These are phyloP conservation scores for Grifola frondosa DNA, from an alignment of 1,284 basidiomycete genomes.

Conservation along the genomic window DNA sequence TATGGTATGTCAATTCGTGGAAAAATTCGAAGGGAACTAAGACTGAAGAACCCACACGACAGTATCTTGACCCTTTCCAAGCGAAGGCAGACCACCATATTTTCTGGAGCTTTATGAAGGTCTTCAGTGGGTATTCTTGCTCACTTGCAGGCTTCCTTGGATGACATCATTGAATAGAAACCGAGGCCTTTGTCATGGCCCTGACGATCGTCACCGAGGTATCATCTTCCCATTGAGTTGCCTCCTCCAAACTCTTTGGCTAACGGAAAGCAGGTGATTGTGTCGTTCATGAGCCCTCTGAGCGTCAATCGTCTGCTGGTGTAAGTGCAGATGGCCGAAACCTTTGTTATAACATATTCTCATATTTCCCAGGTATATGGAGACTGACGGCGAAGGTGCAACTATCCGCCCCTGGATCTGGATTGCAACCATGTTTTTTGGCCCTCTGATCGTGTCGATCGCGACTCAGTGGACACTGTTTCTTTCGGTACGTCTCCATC, in stretches of 20 bases:
- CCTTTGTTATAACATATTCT: not conserved
- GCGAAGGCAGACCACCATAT: slow-evolving; percentile 21
- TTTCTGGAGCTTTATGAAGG: slow-evolving; percentile 29
- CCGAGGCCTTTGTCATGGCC: slow-evolving; percentile 10
- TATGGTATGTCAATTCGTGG: slow-evolving; percentile 6
- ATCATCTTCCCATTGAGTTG: not conserved
- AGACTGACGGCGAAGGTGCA: slow-evolving; percentile 36
- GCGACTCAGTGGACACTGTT: slow-evolving; percentile 37
- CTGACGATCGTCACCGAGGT: slow-evolving; percentile 13
- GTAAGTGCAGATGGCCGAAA: slow-evolving; percentile 4
- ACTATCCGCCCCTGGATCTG: slow-evolving; percentile 52
- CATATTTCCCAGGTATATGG: slow-evolving; percentile 36
- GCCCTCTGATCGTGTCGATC: slow-evolving; percentile 42
- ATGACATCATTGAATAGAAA: too few relatives aligned
- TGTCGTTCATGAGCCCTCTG: slow-evolving; percentile 37
- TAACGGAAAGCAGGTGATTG: slow-evolving; percentile 6
- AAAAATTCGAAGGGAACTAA: not conserved
- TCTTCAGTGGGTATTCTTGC: slow-evolving; percentile 20
- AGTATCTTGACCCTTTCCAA: slow-evolving; percentile 20
- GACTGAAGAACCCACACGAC: slow-evolving; percentile 14
- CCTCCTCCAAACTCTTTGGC: not conserved
- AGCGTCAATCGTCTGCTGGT: slow-evolving; percentile 40
- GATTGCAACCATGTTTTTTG: slow-evolving; percentile 58
- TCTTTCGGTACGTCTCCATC: slow-evolving; percentile 13
- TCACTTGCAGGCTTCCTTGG: not conserved